Conservation (phyloP, 768 basidiomycete genomes). For the Mrakia gelida region DNA sequence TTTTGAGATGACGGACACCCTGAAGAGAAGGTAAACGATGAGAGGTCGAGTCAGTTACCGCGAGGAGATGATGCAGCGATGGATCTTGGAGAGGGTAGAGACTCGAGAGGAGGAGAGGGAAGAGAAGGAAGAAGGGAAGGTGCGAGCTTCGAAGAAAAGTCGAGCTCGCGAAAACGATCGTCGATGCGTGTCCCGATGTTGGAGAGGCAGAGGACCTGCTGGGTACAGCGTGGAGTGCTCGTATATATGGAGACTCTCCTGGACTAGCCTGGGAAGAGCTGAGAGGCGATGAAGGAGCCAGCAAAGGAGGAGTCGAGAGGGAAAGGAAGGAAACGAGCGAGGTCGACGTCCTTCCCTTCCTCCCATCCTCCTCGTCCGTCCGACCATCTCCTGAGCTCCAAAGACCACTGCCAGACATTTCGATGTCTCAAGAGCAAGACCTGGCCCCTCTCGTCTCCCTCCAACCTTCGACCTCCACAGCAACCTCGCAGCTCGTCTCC, state of each 20-base stretch:
- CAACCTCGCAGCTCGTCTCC: no score
- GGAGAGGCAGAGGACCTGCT: no score
- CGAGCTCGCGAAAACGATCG: not conserved
- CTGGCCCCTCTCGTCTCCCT: no score
- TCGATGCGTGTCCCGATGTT: no score
- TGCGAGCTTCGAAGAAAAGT: not conserved
- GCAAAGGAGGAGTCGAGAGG: not conserved
- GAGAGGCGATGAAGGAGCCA: not conserved
- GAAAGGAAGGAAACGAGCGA: not conserved
- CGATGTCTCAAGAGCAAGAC: no score
- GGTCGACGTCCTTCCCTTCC: not conserved
- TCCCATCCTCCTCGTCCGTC: no score
- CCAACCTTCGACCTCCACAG: no score
- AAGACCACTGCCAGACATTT: no score
- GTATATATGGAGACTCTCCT: not conserved
- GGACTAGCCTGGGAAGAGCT: not conserved
- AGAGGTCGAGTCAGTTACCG: no score
- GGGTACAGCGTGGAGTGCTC: no score
- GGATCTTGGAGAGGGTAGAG: no score
- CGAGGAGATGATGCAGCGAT: not conserved
- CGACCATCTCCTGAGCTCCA: no score
- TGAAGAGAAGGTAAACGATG: not conserved
- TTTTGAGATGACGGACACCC: conserved; percentile 29
- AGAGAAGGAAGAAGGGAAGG: not conserved
- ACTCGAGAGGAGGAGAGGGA: not conserved